Evolutionary conservation across 2,329 filamentous ascomycete genomes (phyloP).

Genomic region (Paecilomyces variotii): DNA sequence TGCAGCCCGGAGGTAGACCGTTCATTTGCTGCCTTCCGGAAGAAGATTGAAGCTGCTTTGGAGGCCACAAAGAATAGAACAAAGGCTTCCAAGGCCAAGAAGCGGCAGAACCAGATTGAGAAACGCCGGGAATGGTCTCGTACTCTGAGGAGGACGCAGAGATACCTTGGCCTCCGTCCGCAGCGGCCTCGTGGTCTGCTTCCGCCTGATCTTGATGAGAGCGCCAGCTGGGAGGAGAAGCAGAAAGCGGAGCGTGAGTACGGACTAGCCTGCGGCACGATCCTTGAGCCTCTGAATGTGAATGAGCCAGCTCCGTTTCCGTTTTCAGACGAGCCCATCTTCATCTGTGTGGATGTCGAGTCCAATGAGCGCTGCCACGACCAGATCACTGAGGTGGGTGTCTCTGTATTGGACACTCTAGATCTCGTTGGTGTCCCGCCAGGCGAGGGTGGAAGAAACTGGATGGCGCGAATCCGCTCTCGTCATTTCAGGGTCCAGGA

Average conservation of each 20-base stretch:
- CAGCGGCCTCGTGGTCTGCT: slow-evolving; percentile 12
- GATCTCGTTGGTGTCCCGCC: slow-evolving; percentile 50
- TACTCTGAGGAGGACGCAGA: slow-evolving; percentile 57
- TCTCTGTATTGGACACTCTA: slow-evolving; percentile 69
- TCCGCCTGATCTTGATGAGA: slow-evolving; percentile 7
- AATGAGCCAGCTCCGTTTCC: slow-evolving; percentile 38
- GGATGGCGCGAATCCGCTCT: slow-evolving; percentile 59
- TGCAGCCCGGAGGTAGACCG: slow-evolving; percentile 18
- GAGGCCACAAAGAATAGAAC: slow-evolving; percentile 44
- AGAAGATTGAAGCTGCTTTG: slow-evolving; percentile 47
- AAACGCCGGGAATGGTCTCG: slow-evolving; percentile 47
- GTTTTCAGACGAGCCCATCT: slow-evolving; percentile 52
- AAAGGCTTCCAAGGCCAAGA: slow-evolving; percentile 43
- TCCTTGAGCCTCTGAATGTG: slow-evolving; percentile 35
- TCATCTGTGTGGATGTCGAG: slow-evolving; percentile 77
- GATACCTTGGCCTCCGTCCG: slow-evolving; percentile 62
- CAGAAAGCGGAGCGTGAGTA: slow-evolving; percentile 14
- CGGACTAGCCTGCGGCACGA: slow-evolving; percentile 16
- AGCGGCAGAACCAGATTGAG: slow-evolving; percentile 40
- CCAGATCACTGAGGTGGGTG: slow-evolving; percentile 74
- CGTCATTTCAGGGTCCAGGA: slow-evolving; percentile 74
- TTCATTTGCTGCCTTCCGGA: slow-evolving; percentile 41
- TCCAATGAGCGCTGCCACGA: slow-evolving; percentile 61
- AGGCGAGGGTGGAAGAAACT: slow-evolving; percentile 54
- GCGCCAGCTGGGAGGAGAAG: slow-evolving; percentile 15